Conservation (phyloP, 176 grass and related monocot species). For the Oryza officinalis region DNA sequence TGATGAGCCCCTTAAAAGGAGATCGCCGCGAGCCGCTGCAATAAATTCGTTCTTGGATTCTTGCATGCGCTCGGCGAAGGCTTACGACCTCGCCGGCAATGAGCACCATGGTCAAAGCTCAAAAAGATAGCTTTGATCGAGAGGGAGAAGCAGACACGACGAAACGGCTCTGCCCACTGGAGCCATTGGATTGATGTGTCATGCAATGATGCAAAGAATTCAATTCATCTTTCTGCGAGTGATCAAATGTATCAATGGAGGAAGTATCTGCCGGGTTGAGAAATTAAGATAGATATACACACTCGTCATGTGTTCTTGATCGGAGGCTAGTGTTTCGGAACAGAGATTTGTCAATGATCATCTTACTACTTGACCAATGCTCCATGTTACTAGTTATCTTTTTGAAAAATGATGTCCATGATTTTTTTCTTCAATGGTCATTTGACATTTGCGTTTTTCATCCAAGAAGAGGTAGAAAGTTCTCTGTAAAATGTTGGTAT, state of each 20-base stretch:
- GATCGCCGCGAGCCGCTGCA: background rate
- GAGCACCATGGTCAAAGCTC: background rate
- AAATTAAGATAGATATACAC: background rate
- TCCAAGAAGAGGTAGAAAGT: background rate
- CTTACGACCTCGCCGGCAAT: background rate
- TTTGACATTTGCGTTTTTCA: background rate
- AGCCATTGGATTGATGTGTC: background rate
- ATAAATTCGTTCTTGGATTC: conserved; percentile 3
- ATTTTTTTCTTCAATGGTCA: too few species aligned
- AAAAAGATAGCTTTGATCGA: too few species aligned
- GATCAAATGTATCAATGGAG: background rate
- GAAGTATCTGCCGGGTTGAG: background rate
- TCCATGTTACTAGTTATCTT: background rate
- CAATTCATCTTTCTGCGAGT: background rate
- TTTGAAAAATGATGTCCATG: too few species aligned
- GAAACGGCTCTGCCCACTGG: background rate
- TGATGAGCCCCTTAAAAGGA: background rate
- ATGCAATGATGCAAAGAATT: background rate
- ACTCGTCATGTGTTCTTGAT: background rate
- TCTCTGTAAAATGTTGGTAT: background rate
- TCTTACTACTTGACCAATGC: background rate
- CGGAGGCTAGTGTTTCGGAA: background rate
- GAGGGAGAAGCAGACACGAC: background rate
- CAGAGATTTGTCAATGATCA: background rate
- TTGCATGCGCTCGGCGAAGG: background rate